phyloP scores from a whole-genome alignment of 345 rosid genomes.

The Populus nigra region DNA sequence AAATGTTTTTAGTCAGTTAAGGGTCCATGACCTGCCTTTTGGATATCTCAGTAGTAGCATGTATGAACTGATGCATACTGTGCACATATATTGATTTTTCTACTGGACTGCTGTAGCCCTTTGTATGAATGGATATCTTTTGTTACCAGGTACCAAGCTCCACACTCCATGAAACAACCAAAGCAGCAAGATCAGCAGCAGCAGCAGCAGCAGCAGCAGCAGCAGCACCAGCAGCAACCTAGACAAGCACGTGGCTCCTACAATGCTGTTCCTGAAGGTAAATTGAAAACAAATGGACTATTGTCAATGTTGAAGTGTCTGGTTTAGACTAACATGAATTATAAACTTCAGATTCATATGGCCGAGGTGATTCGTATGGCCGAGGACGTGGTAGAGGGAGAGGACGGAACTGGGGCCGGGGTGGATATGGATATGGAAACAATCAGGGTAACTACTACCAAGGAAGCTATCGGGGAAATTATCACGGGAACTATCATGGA shows the following conservation, averaged over 20 bases:
- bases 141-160: slow-evolving; percentile 77
- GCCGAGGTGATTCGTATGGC: slow-evolving; percentile 41
- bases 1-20: not conserved
- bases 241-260: slow-evolving; percentile 47
- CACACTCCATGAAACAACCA: slow-evolving; percentile 45
- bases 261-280: slow-evolving; percentile 68
- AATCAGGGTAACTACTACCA: slow-evolving; percentile 20
- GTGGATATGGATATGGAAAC: slow-evolving; percentile 48
- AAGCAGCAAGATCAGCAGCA: slow-evolving; percentile 41
- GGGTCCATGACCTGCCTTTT: not conserved
- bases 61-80: not conserved
- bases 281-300: slow-evolving; percentile 6
- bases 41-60: not conserved
- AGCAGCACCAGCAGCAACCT: slow-evolving; percentile 47
- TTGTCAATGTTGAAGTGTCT: not conserved
- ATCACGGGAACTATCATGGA: slow-evolving; percentile 7
- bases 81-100: not conserved
- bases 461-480: not conserved
- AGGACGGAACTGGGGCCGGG: slow-evolving; percentile 35
- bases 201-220: slow-evolving; percentile 50
- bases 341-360: slow-evolving; percentile 41
- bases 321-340: not conserved
- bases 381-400: slow-evolving; percentile 53
- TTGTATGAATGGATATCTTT: slow-evolving; percentile 1
- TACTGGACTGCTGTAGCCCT: not conserved